Conservation (phyloP, 1,139 yeast species). For the Yamadazyma diddensiae region DNA sequence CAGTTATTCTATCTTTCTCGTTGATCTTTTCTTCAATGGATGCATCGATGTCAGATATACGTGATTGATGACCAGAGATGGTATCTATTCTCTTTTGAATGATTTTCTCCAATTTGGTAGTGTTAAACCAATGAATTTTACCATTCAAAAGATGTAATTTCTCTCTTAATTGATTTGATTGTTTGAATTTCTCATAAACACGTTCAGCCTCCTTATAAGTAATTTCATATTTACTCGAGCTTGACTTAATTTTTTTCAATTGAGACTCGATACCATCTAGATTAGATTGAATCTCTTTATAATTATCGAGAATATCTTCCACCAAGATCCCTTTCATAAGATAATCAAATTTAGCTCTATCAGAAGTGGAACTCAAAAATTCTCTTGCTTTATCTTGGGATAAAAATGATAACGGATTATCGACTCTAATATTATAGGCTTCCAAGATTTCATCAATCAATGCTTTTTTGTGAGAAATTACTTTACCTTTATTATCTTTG, state of each 20-base stretch:
- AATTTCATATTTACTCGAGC: slow-evolving; percentile 23
- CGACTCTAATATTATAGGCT: slow-evolving; percentile 74
- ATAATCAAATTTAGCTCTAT: slow-evolving; percentile 64
- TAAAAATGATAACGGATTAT: slow-evolving; percentile 88
- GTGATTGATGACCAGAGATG: slow-evolving; percentile 15
- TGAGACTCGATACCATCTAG: slow-evolving; percentile 38
- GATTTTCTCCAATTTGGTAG: slow-evolving; percentile 30
- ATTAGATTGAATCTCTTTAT: slow-evolving; percentile 39
- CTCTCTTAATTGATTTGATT: slow-evolving; percentile 40
- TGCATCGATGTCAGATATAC: slow-evolving; percentile 9
- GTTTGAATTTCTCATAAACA: slow-evolving; percentile 37
- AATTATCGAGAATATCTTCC: slow-evolving; percentile 56
- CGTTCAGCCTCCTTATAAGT: slow-evolving; percentile 31
- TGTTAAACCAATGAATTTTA: slow-evolving; percentile 64
- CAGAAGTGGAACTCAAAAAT: slow-evolving; percentile 73
- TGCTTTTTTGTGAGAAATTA: slow-evolving; percentile 56
- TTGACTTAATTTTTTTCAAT: slow-evolving; percentile 27
- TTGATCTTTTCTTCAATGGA: slow-evolving; percentile 5
- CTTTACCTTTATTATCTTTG: slow-evolving; percentile 46
- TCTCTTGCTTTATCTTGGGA: slow-evolving; percentile 95
- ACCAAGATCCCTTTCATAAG: slow-evolving; percentile 80
- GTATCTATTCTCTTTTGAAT: slow-evolving; percentile 20
- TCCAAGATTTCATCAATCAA: slow-evolving; percentile 68
- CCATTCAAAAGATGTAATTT: slow-evolving; percentile 51
- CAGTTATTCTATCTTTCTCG: neutral